Conservation (phyloP, 2,329 filamentous ascomycete species). For the Trichoderma gracile region DNA sequence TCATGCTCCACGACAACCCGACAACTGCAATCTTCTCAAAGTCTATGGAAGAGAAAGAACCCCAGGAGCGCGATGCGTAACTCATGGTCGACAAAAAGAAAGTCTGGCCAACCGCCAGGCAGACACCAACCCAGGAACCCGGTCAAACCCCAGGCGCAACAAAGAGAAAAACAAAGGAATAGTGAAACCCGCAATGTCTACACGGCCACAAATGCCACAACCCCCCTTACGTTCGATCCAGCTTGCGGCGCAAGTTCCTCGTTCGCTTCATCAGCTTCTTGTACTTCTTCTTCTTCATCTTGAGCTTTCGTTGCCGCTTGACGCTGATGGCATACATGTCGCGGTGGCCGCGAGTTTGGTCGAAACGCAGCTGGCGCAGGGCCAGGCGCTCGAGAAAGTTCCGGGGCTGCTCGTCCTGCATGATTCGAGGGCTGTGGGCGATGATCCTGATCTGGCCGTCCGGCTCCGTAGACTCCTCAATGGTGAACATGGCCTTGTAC, state of each 20-base stretch:
- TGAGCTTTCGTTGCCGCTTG: conserved; percentile 86
- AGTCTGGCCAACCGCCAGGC: conserved; percentile 33
- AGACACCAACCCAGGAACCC: conserved; percentile 35
- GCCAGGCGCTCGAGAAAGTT: conserved; percentile 72
- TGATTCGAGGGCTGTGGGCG: conserved; percentile 60
- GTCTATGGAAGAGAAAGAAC: conserved; percentile 38
- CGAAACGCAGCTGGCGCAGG: conserved; percentile 61
- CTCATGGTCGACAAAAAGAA: conserved; percentile 33
- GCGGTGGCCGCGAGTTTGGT: conserved; percentile 52
- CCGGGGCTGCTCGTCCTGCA: conserved; percentile 51
- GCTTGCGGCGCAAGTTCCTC: conserved; percentile 81
- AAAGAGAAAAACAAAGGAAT: conserved; percentile 29
- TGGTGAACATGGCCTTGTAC: conserved; percentile 65
- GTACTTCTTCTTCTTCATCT: conserved; percentile 99
- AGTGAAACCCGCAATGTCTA: conserved; percentile 31
- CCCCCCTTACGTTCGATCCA: conserved; percentile 61
- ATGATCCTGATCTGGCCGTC: conserved; percentile 61
- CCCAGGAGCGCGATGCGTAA: conserved; percentile 36
- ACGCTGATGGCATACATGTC: conserved; percentile 85
- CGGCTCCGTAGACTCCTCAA: conserved; percentile 64
- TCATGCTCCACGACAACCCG: conserved; percentile 24
- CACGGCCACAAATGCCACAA: conserved; percentile 26
- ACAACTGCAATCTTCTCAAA: conserved; percentile 39
- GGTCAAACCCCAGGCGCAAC: conserved; percentile 32
- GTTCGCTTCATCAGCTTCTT: conserved; percentile 98